Evolutionary conservation across 331 rosid genomes (phyloP).

Genomic region (Quercus lobata): DNA sequence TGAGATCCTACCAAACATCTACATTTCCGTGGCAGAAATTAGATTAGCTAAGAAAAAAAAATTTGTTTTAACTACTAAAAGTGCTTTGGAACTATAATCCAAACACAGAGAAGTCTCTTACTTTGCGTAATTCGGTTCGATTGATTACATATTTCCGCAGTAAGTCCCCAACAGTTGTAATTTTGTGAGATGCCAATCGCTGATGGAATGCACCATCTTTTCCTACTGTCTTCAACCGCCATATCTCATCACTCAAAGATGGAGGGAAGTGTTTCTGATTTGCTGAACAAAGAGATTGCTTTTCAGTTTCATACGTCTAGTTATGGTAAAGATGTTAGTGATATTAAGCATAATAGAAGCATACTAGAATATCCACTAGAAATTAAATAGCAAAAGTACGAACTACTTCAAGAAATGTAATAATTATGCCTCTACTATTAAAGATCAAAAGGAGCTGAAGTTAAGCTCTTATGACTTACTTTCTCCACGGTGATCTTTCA

Average conservation of each 20-base stretch:
- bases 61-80: background rate
- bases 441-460: background rate
- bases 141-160: slow-evolving; percentile 32
- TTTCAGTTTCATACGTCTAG: slow-evolving; percentile 11
- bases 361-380: background rate
- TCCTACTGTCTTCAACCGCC: slow-evolving; percentile 65
- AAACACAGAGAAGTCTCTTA: slow-evolving; percentile 24
- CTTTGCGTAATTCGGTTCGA: slow-evolving; percentile 32
- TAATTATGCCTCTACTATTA: background rate
- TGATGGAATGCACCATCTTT: slow-evolving; percentile 43
- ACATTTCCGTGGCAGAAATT: slow-evolving; percentile 12
- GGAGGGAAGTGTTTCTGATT: slow-evolving; percentile 72
- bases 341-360: background rate
- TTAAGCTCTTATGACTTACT: slow-evolving; percentile 39
- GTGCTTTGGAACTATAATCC: background rate
- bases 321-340: background rate
- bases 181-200: slow-evolving; percentile 20
- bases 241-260: slow-evolving; percentile 44
- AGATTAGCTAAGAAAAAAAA: background rate
- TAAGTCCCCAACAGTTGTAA: slow-evolving; percentile 47
- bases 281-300: slow-evolving; percentile 36
- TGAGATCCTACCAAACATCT: slow-evolving; percentile 42
- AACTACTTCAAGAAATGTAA: background rate
- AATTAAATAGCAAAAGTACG: background rate
- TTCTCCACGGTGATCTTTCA: slow-evolving; percentile 79